Conservation (phyloP, 2,329 filamentous ascomycete genomes). For the Pezicula radicicola region DNA sequence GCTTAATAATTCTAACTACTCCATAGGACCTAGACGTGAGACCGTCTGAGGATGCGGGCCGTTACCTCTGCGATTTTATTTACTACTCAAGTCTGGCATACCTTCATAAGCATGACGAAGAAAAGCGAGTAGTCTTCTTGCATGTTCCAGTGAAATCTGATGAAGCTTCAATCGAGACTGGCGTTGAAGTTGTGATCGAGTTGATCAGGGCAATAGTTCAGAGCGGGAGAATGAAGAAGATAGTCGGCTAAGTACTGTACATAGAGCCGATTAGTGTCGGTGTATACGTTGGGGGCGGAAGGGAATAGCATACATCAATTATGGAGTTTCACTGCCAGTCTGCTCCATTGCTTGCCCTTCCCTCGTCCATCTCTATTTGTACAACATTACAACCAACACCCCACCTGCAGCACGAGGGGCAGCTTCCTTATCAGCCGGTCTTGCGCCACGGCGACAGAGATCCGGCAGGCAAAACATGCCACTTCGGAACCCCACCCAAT, state of each 20-base stretch:
- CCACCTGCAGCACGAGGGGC: background rate
- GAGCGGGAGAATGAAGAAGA: slow-evolving; percentile 21
- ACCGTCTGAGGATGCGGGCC: slow-evolving; percentile 67
- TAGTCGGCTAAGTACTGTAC: background rate
- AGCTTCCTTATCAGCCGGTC: background rate
- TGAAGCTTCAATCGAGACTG: slow-evolving; percentile 42
- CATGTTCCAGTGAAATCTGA: slow-evolving; percentile 65
- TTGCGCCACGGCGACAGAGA: background rate
- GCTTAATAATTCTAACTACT: background rate
- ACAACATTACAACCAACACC: too few relatives aligned
- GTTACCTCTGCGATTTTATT: slow-evolving; percentile 76
- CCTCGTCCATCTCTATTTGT: background rate
- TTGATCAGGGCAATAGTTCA: slow-evolving; percentile 56
- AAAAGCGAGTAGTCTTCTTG: slow-evolving; percentile 60
- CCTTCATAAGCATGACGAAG: slow-evolving; percentile 43
- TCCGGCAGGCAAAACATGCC: slow-evolving; percentile 1
- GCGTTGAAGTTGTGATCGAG: slow-evolving; percentile 49
- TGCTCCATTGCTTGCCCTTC: background rate
- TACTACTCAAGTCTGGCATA: slow-evolving; percentile 67
- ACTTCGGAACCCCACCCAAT: background rate
- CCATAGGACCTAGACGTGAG: slow-evolving; percentile 43
- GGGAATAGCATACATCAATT: background rate
- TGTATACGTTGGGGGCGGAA: background rate
- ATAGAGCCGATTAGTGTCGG: too few relatives aligned
- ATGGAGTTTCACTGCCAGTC: background rate